Conservation (phyloP, 2,329 filamentous ascomycete species). For the Aspergillus sp. region DNA sequence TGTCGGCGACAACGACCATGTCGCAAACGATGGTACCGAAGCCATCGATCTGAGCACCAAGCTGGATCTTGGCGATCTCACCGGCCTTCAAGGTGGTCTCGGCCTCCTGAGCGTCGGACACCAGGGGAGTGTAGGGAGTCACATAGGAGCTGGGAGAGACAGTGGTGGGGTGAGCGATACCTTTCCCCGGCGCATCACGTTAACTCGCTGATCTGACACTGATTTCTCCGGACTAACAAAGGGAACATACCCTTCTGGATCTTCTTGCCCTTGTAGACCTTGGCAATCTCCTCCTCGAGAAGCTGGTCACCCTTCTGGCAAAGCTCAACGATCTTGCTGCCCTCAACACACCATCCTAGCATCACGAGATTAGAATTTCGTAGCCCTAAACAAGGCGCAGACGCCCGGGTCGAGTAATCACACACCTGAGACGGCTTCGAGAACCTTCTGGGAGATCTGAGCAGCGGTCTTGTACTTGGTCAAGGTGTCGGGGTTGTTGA, state of each 20-base stretch:
- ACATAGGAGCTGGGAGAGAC: conserved; percentile 92
- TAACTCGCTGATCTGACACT: conserved; percentile 14
- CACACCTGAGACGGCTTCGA: conserved; percentile 74
- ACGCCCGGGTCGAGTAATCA: conserved; percentile 12
- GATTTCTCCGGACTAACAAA: background rate
- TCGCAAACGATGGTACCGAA: conserved; percentile 96
- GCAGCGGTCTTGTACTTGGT: conserved; percentile 99
- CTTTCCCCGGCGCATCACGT: conserved; percentile 47
- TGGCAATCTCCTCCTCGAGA: conserved; percentile 86
- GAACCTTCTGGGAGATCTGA: conserved; percentile 91
- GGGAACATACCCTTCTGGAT: conserved; percentile 73
- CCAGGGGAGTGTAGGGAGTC: conserved; percentile 93
- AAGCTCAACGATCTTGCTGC: conserved; percentile 88
- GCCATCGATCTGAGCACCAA: conserved; percentile 98
- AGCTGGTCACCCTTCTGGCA: conserved; percentile 96
- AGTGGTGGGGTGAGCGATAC: conserved; percentile 90
- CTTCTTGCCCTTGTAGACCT: conserved; percentile 99
- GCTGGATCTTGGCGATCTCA: conserved; percentile 94
- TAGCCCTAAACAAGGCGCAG: background rate
- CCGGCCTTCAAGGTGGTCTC: conserved; percentile 74
- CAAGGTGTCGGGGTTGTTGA: conserved; percentile 89
- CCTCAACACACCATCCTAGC: conserved; percentile 70
- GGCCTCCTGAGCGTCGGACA: conserved; percentile 83
- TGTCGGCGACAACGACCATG: conserved; percentile 71
- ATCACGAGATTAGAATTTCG: conserved; percentile 23